A percentile compares a stretch with the other conserved stretches of the same genome.
phyloP scores from a whole-genome alignment of 805 yeast genomes.

The Torulaspora microellipsoides region DNA sequence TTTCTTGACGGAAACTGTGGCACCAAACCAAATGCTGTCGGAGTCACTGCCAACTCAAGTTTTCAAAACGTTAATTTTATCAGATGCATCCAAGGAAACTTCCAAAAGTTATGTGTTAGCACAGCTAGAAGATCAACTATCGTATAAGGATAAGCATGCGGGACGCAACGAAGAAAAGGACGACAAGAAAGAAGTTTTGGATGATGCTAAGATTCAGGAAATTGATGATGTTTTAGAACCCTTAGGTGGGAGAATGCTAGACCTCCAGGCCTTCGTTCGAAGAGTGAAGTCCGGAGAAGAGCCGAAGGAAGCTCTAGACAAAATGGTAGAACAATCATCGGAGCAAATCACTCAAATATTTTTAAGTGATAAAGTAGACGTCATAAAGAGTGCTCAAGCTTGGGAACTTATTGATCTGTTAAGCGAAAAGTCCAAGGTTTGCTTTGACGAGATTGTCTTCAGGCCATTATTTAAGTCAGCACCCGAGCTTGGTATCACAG shows the following conservation, averaged over 20 bases:
- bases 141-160: conserved; percentile 9
- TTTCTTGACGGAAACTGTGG: conserved; percentile 79
- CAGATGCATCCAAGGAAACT: conserved; percentile 73
- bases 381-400: conserved; percentile 74
- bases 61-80: conserved; percentile 64
- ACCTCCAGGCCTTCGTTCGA: conserved; percentile 83
- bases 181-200: conserved; percentile 7
- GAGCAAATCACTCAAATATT: conserved; percentile 85
- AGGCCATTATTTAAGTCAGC: conserved; percentile 57
- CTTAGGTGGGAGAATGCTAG: conserved; percentile 92
- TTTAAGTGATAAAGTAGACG: conserved; percentile 44
- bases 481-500: conserved; percentile 53
- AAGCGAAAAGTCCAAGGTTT: conserved; percentile 44
- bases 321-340: conserved; percentile 79
- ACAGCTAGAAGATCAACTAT: conserved; percentile 39
- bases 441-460: conserved; percentile 48
- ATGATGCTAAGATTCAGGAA: conserved; percentile 28
- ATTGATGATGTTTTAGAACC: conserved; percentile 62
- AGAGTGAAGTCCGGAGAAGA: conserved; percentile 84
- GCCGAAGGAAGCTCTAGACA: conserved; percentile 68
- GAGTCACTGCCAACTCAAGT: conserved; percentile 83
- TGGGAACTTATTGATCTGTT: conserved; percentile 76
- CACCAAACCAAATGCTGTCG: conserved; percentile 62
- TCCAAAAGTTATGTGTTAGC: conserved; percentile 66
- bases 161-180: conserved; percentile 29